Base-by-base conservation (phyloP, 2,329 filamentous ascomycete genomes). In the Fusarium sp. region DNA sequence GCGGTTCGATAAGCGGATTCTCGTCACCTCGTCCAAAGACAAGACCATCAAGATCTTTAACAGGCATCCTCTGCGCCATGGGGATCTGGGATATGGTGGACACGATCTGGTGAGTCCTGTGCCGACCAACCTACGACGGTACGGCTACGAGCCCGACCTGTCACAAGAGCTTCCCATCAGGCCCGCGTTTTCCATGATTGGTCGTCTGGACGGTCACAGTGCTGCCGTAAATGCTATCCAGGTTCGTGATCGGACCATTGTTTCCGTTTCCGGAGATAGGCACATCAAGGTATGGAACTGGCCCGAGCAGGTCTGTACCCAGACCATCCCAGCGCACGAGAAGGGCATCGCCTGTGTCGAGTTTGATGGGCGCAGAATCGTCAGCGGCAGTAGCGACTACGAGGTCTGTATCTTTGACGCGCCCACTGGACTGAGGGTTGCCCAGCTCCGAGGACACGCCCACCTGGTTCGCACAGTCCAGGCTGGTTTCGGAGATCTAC, bases 271-370 rank as follows among this genome's bases (percentile, higher is more conserved):
- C 62, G 96, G 96, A 20, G 96, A 99, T 81, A 92, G 96, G 40
- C 91, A 93, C 71, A 95, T 99, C 83, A 98, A 98, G 81, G 89
- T 98, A 22, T 99, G 96, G 96, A 92, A 97, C 81, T 94, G 97
- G 85, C 92, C 92, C 20, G 93, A 91, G 9, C 93, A 94, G 66
- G 85, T 88, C 49, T 96, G 94, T 80, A 87, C 89, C 51, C 91
- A 93, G 77, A 97, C 94, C 1, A 91, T 97, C 36, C 87, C 93
- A 42, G 96, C 96, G 2, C 96, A 99, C 78, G 91, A 90, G 72
- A 99, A 99, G 81, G 96, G 96, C 35, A 98, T 99, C 77, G 96
- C 96, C 4, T 99, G 96, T 81, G 95, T 99, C 17, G 96, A 99
- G 82, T 98, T 96, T 79, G 96, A 99, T 80, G 95, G 94, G 29